Evolutionary conservation across 164 flowering plant species (phyloP).

Genomic region (Echeveria elegans): DNA sequence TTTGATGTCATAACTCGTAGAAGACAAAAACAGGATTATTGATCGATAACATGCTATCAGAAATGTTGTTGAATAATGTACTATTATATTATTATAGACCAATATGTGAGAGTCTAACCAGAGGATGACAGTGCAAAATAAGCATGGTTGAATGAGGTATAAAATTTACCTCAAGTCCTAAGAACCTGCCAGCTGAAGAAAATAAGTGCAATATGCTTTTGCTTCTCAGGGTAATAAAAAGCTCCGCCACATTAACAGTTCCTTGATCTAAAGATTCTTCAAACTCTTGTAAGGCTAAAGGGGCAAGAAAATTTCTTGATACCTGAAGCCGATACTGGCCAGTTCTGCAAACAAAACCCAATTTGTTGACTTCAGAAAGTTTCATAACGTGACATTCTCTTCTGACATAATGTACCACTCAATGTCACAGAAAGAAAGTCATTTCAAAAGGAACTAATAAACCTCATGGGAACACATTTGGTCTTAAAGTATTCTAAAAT

Average conservation of each 20-base stretch:
- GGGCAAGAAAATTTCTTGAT: conserved; percentile 51
- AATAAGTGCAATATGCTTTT: conserved; percentile 75
- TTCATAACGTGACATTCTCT: not conserved
- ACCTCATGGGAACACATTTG: not conserved
- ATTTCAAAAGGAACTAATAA: not conserved
- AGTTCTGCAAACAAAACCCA: conserved; percentile 44
- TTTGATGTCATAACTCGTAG: not conserved
- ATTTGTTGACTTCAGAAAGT: not conserved
- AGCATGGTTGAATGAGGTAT: not conserved
- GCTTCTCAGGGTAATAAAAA: conserved; percentile 67
- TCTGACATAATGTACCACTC: not conserved
- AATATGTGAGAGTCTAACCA: not conserved
- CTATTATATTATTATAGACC: no score
- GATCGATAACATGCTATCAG: no score
- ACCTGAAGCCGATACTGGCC: conserved; percentile 82
- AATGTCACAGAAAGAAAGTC: not conserved
- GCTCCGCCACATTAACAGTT: conserved; percentile 57
- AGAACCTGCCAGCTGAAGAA: conserved; percentile 73
- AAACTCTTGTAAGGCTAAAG: conserved; percentile 50
- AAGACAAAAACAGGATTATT: no score
- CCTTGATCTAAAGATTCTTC: conserved; percentile 90
- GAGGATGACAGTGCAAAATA: not conserved
- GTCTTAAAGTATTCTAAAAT: not conserved
- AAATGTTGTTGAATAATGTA: no score
- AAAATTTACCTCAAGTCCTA: conserved; percentile 75